A percentile compares a stretch with the other conserved stretches of the same genome.
These are phyloP conservation scores for Myriosclerotinia duriaeana DNA, from an alignment of 2,329 filamentous ascomycete genomes.

Conservation along the genomic window DNA sequence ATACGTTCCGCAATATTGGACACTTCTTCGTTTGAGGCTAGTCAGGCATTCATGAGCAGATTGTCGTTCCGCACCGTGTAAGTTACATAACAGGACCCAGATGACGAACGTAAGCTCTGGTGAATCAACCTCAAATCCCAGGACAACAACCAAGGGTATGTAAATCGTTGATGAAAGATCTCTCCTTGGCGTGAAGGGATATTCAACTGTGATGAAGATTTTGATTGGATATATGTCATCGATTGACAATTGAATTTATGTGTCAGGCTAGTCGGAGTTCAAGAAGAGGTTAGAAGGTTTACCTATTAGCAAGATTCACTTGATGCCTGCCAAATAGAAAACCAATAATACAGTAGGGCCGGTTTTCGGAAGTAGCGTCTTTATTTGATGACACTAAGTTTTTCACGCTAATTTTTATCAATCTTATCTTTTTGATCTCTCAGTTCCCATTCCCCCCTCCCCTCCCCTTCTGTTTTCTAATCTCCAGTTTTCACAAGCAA, in stretches of 20 bases:
- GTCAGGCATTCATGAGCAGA: slow-evolving; percentile 15
- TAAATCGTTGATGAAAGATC: neutral
- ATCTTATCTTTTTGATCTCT: slow-evolving; percentile 25
- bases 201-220: neutral
- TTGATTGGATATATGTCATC: slow-evolving; percentile 8
- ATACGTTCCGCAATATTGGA: neutral
- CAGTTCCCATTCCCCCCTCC: neutral
- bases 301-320: neutral
- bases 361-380: slow-evolving; percentile 18
- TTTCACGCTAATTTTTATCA: slow-evolving; percentile 24
- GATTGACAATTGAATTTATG: slow-evolving; percentile 3
- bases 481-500: slow-evolving; percentile 6
- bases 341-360: slow-evolving; percentile 9
- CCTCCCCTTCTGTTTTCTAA: neutral
- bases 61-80: neutral
- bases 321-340: slow-evolving; percentile 5
- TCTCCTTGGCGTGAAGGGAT: slow-evolving; percentile 12
- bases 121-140: slow-evolving; percentile 1
- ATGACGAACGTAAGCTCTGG: slow-evolving; percentile 1
- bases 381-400: slow-evolving; percentile 12
- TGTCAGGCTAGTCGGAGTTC: neutral
- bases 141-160: neutral
- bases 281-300: neutral
- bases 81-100: slow-evolving; percentile 18
- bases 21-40: slow-evolving; percentile 5